A percentile compares a stretch with the other conserved stretches of the same genome.
Evolutionary conservation across 176 grass and related monocot species (phyloP).

Genomic region (Juncus effusus): DNA sequence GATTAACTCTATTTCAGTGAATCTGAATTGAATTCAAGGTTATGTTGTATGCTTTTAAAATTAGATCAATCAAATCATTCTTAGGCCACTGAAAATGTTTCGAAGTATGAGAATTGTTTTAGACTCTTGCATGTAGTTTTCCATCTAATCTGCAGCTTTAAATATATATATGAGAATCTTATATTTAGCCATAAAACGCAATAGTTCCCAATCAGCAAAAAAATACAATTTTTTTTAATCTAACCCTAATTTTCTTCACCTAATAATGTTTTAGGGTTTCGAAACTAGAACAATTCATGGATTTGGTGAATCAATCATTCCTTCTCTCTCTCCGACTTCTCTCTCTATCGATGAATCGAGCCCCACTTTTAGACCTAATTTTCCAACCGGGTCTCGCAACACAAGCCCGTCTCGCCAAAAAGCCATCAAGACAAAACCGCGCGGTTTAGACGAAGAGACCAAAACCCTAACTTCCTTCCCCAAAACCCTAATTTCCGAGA

Average conservation of each 20-base stretch:
- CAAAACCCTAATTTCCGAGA: slow-evolving; percentile 47
- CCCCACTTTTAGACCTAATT: slow-evolving; percentile 1
- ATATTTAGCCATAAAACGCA: no score
- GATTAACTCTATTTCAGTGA: no score
- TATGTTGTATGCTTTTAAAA: no score
- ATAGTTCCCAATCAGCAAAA: no score
- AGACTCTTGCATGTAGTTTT: no score
- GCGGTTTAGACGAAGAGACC: slow-evolving; percentile 83
- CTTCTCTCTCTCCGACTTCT: not conserved
- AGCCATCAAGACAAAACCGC: slow-evolving; percentile 73
- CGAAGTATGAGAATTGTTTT: no score
- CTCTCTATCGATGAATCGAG: slow-evolving; percentile 1
- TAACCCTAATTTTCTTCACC: not conserved
- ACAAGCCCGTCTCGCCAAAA: slow-evolving; percentile 70
- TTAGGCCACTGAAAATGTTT: no score
- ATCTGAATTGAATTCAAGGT: no score
- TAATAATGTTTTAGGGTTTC: slow-evolving; percentile 1
- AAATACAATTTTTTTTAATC: no score
- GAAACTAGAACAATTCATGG: slow-evolving; percentile 17
- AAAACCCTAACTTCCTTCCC: slow-evolving; percentile 34
- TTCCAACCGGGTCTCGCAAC: slow-evolving; percentile 26
- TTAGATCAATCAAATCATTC: no score
- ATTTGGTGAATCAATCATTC: slow-evolving; percentile 21
- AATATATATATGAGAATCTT: no score
- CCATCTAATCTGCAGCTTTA: no score